Evolutionary conservation across 2,329 filamentous ascomycete species (phyloP).

Genomic region (Ceratocystis harringtonii): DNA sequence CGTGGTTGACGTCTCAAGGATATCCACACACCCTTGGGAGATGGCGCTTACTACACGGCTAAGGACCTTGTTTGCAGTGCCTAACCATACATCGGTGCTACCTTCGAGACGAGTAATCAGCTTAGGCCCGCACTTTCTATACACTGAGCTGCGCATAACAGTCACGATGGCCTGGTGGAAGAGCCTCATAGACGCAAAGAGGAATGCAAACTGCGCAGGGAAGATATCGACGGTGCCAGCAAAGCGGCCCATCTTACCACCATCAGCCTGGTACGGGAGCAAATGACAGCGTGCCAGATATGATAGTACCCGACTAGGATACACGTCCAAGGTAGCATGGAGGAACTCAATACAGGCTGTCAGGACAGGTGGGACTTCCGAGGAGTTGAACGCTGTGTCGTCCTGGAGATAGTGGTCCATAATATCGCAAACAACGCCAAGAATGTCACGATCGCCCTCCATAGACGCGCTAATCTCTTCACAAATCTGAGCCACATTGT

Average conservation of each 20-base stretch:
- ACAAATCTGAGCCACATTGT: slow-evolving; percentile 35
- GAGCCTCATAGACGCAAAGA: slow-evolving; percentile 56
- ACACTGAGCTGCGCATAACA: slow-evolving; percentile 52
- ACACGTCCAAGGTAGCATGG: slow-evolving; percentile 53
- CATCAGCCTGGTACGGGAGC: slow-evolving; percentile 59
- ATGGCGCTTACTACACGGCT: slow-evolving; percentile 57
- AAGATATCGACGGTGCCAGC: slow-evolving; percentile 72
- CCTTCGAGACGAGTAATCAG: slow-evolving; percentile 31
- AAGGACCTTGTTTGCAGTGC: slow-evolving; percentile 64
- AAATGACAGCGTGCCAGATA: slow-evolving; percentile 70
- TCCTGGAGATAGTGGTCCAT: slow-evolving; percentile 57
- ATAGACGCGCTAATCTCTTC: slow-evolving; percentile 41
- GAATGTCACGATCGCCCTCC: slow-evolving; percentile 53
- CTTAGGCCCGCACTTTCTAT: slow-evolving; percentile 44
- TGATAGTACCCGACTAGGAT: slow-evolving; percentile 79
- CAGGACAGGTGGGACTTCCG: slow-evolving; percentile 49
- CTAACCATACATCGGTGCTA: slow-evolving; percentile 44
- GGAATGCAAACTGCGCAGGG: slow-evolving; percentile 59
- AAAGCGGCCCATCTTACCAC: slow-evolving; percentile 61
- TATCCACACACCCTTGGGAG: slow-evolving; percentile 60
- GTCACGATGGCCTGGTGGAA: slow-evolving; percentile 66
- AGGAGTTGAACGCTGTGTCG: slow-evolving; percentile 40
- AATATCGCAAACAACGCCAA: slow-evolving; percentile 68
- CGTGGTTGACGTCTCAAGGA: slow-evolving; percentile 69
- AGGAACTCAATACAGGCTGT: slow-evolving; percentile 67